Base-by-base conservation (phyloP, 1,284 basidiomycete species). In the Ustilago curta region DNA sequence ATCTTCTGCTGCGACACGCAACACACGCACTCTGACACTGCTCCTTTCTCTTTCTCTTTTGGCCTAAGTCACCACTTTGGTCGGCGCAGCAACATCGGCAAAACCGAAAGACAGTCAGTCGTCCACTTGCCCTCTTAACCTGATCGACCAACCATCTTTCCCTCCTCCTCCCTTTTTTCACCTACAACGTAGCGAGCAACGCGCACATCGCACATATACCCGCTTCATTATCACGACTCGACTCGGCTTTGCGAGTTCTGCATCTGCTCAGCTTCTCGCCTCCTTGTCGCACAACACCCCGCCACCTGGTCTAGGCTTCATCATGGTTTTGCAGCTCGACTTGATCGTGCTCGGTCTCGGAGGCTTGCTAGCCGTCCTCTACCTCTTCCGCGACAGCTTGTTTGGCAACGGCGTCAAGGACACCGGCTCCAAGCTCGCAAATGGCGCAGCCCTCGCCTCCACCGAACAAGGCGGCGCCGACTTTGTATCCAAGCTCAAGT, bases 401-500 rank as follows among this genome's bases (percentile, higher is more conserved):
- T 74, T 80, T 29, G 62, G 70, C 25, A 59, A 65, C 16, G 63
- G 64, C n/a, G 61, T 68, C 42, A 63, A 71, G 48, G 70, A 74
- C 16, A 64, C 72, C 23, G 57, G 60, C 16, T 65, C 70, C 42
- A 81, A 81, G 68, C 62, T 81, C 18, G 73, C 70, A 44, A 77
- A 74, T 29, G 78, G 78, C 9, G 42, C 57, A 2, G 56, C 61
- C 9, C 54, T 69, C 16, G 56, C 57, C 12, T 50, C 53, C 18
- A 37, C 40, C 27, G 78, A 66, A 0, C 63, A 70, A 39, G 59
- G 57, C 1, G 62, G 54, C 4, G 58, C 58, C 40, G 79, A 82
- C 52, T 81, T 80, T 55, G 69, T 82, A 31, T 66, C 75, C 16
- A 81, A 81, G 63, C 70, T 82, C 29, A 66, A 70, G 47, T 64